phyloP scores from a whole-genome alignment of 495 filamentous ascomycete genomes.

The Daldinia vernicosa region DNA sequence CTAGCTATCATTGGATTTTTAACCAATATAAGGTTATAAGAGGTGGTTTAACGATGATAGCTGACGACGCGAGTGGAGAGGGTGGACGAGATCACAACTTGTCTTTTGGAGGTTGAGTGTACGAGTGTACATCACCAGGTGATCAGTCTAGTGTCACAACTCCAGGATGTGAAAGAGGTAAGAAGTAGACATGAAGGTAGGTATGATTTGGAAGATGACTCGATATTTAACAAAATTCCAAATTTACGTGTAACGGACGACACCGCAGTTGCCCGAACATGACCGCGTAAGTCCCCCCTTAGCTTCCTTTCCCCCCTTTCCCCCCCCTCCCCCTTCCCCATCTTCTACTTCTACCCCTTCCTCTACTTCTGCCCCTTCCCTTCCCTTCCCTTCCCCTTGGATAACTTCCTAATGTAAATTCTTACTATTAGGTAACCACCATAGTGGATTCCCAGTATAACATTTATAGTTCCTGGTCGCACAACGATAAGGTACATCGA shows the following conservation, averaged over 20 bases:
- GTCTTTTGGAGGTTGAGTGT: conserved; percentile 10
- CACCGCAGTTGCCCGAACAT: conserved; percentile 23
- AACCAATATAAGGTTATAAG: conserved; percentile 25
- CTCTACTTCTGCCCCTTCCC: background rate
- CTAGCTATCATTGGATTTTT: background rate
- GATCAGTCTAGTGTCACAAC: conserved; percentile 10
- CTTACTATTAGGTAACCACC: background rate
- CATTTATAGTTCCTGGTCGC: conserved; percentile 6
- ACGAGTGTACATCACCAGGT: conserved; percentile 18
- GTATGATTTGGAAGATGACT: conserved; percentile 28
- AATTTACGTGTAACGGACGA: conserved; percentile 8
- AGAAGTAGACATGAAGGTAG: conserved; percentile 6
- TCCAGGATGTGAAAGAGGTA: background rate
- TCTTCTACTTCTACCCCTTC: background rate
- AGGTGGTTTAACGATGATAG: background rate
- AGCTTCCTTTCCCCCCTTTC: background rate
- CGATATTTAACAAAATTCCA: conserved; percentile 40
- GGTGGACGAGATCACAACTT: background rate
- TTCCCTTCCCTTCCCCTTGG: background rate
- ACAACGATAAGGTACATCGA: conserved; percentile 6
- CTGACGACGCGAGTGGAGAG: conserved; percentile 12
- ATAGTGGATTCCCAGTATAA: conserved; percentile 6
- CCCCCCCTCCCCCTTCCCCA: too few species aligned
- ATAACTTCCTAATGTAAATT: conserved; percentile 10
- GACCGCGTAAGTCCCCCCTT: conserved; percentile 33